Evolutionary conservation across 495 filamentous ascomycete species (phyloP), one percentile per base, ranked within the genome.

Genomic region (Trichoderma parareesei): DNA sequence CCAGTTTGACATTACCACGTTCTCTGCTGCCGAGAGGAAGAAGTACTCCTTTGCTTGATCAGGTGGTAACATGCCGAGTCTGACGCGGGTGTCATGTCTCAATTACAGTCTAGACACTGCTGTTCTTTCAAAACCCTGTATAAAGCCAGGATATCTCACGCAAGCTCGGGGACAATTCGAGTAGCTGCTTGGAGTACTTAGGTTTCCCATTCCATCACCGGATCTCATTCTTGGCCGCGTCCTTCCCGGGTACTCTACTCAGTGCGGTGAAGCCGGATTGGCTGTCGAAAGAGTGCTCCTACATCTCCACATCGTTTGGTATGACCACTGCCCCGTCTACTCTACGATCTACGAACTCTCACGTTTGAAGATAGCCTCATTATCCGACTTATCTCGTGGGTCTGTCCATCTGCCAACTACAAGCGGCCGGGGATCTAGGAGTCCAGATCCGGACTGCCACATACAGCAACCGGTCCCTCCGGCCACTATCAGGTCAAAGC

Each of bases 171-270:
- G 53, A 64, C 35, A 64, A 7, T 2, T 64, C 49, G 13, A 64
- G 27, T 44, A 64, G 13, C 43, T 64, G 27, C 27, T 49, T 2
- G 62, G 62, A 18, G 27, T 42, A 64, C 2, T 64, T 64, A 10
- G 62, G 62, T 38, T 64, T 6, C 62, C 79, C 38, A 81, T 70
- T 18, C 80, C 80, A 63, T 79, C 4, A 81, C 80, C 7, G 80
- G 79, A 67, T 82, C 80, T 78, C 80, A 82, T 4, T 79, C 80
- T 69, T 63, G 53, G 75, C 74, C 42, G 80, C 80, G 20, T 69
- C 66, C 67, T 84, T 84, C 5, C 82, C 82, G 42, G 27, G 27
- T 27, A 27, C 27, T 27, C 27, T 27, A 27, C 27, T 27, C 27
- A 79, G 61, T 0, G 78, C 78, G 10, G 65, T 72, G 71, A 81